Base-by-base conservation (phyloP, 495 filamentous ascomycete species). In the Hypoxylon perforatum region DNA sequence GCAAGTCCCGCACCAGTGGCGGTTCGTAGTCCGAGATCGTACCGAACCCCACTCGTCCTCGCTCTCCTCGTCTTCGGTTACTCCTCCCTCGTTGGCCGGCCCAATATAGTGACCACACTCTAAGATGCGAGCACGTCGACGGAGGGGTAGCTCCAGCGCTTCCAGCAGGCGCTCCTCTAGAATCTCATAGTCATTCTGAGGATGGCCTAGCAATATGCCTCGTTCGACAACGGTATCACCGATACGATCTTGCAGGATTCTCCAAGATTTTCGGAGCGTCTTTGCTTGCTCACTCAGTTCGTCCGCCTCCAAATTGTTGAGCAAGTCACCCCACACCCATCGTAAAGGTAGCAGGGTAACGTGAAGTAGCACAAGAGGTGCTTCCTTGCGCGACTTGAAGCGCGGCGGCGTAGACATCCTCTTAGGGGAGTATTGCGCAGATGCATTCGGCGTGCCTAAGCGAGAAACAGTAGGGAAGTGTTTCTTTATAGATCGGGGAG, bases 101-200 rank as follows among this genome's bases (percentile, higher is more conserved):
- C 84, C 83, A 14, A 84, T 83, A 72, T 88, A 87, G 70, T 97
- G 92, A 0, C 95, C 95, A 56, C 92, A 92, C 69, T 91, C 90
- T 2, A 94, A 76, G 42, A 92, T 86, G 2, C 89, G 80, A 0
- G 92, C 89, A 38, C 82, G 73, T n/a, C 80, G 75, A 18, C 73
- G 75, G 0, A 85, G 79, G 35, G 89, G 88, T 11, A 97, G 78
- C 66, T 97, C 92, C 22, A 99, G 77, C 7, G 90, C 89, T 76
- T 97, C 94, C 3, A 97, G 77, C n/a, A 99, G 79, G 14, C 93
- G 83, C 75, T 97, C 95, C 76, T 99, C 95, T 0, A 99, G 85
- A 21, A 97, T 76, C 70, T 96, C 94, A 71, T 94, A 97, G 65
- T 96, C 90, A 59, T 93, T 92, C 68, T 90, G 87, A 11, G 95